Evolutionary conservation across 345 rosid genomes (phyloP).

Genomic region (Brassica nigra): DNA sequence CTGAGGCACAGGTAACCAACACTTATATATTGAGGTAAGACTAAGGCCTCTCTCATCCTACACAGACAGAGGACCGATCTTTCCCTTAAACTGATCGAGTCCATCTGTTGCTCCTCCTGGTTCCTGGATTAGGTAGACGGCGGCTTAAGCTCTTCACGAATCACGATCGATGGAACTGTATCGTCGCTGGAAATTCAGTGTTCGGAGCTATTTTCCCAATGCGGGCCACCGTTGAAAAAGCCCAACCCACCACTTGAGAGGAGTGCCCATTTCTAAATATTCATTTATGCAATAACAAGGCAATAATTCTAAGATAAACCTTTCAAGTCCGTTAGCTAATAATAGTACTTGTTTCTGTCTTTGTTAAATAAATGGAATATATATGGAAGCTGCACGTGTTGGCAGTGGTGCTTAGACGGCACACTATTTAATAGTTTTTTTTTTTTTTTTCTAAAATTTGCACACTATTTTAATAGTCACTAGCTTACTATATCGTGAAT

Average conservation of each 20-base stretch:
- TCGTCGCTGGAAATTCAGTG: background rate
- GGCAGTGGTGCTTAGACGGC: conserved; percentile 28
- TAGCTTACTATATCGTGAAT: conserved; percentile 6
- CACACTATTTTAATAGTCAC: no score
- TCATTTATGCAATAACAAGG: background rate
- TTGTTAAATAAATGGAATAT: background rate
- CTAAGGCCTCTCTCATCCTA: background rate
- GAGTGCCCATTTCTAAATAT: background rate
- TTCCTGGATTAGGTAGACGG: background rate
- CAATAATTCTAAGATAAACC: background rate
- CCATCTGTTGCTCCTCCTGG: background rate
- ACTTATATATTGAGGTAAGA: background rate
- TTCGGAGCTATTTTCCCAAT: background rate
- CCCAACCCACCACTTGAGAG: background rate
- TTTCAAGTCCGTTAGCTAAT: background rate
- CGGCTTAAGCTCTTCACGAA: background rate
- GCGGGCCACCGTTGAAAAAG: background rate
- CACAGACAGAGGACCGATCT: background rate
- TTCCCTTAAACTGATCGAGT: background rate
- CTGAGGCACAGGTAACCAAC: no score
- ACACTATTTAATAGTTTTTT: background rate
- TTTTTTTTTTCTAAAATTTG: no score
- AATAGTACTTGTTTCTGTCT: background rate
- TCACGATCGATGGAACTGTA: no score
- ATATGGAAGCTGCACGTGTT: conserved; percentile 8